A percentile compares a stretch with the other conserved stretches of the same genome.
phyloP scores from a whole-genome alignment of 108 stramenopile species.

The Conticribra guillardii region DNA sequence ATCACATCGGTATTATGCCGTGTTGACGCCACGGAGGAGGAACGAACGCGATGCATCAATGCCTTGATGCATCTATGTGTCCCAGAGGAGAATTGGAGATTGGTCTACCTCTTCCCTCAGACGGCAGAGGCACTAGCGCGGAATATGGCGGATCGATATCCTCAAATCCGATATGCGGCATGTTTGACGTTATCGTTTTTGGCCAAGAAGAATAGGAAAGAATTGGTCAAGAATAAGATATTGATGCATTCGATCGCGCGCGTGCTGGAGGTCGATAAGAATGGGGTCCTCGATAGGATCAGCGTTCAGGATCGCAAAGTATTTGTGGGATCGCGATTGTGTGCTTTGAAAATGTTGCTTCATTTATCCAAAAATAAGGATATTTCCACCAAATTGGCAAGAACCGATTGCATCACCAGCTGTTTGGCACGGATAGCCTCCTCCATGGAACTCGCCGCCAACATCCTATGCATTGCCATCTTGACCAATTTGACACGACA shows the following conservation, averaged over 20 bases:
- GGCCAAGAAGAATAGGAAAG: constrained; percentile 46
- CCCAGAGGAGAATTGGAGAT: constrained; percentile 49
- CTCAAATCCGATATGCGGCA: constrained; percentile 47
- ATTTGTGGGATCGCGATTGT: constrained; percentile 32
- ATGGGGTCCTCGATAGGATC: constrained; percentile 33
- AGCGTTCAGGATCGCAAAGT: constrained; percentile 29
- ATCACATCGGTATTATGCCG: constrained; percentile 41
- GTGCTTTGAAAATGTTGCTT: constrained; percentile 44
- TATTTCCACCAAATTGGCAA: constrained; percentile 22
- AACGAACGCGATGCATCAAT: constrained; percentile 50
- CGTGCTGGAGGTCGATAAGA: constrained; percentile 48
- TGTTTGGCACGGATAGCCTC: constrained; percentile 35
- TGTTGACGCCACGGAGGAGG: constrained; percentile 45
- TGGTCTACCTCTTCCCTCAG: constrained; percentile 37
- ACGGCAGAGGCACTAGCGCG: constrained; percentile 45
- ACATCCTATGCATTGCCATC: constrained; percentile 46
- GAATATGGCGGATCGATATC: constrained; percentile 51
- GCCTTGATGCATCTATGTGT: constrained; percentile 51
- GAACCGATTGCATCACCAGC: constrained; percentile 27
- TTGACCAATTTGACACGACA: constrained; percentile 50
- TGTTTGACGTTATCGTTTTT: constrained; percentile 40
- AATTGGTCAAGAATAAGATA: constrained; percentile 32
- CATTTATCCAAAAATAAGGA: constrained; percentile 46
- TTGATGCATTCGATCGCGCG: constrained; percentile 44
- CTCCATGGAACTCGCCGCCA: constrained; percentile 45